Evolutionary conservation across 306 rosid species (phyloP).

Genomic region (Dicorynia guianensis): DNA sequence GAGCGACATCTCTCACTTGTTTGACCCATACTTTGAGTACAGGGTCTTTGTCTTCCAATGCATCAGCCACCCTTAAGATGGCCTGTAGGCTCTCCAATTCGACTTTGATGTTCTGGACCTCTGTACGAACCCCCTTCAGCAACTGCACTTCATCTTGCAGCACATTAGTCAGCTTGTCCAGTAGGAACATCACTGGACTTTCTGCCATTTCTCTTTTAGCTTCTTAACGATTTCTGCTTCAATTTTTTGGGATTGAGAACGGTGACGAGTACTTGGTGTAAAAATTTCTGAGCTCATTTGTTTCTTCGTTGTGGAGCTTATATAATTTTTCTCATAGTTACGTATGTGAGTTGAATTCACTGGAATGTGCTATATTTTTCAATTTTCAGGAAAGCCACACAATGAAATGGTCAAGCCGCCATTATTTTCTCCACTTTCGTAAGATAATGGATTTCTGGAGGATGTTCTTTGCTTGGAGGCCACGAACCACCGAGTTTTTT

Average conservation of each 20-base stretch:
- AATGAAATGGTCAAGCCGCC: conserved; percentile 35
- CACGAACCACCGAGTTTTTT: background rate
- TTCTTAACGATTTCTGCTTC: background rate
- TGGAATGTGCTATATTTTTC: conserved; percentile 1
- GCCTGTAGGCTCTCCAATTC: conserved; percentile 52
- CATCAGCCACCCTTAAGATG: conserved; percentile 49
- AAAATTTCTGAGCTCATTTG: background rate
- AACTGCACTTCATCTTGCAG: conserved; percentile 52
- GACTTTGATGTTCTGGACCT: conserved; percentile 49
- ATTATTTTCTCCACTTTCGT: background rate
- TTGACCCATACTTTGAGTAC: conserved; percentile 58
- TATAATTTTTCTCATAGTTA: conserved; percentile 18
- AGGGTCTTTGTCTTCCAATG: conserved; percentile 47
- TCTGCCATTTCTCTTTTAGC: conserved; percentile 56
- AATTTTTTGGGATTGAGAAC: background rate
- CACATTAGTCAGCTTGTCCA: conserved; percentile 47
- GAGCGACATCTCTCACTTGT: conserved; percentile 51
- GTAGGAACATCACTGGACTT: conserved; percentile 51
- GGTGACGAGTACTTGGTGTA: background rate
- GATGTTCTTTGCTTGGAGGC: background rate
- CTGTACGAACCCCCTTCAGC: conserved; percentile 52
- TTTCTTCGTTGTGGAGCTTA: conserved; percentile 16
- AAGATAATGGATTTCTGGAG: background rate
- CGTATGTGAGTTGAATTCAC: background rate
- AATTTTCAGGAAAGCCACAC: background rate